Evolutionary conservation across 2,329 filamentous ascomycete species (phyloP).

Genomic region (Gliomastix tumulicola): DNA sequence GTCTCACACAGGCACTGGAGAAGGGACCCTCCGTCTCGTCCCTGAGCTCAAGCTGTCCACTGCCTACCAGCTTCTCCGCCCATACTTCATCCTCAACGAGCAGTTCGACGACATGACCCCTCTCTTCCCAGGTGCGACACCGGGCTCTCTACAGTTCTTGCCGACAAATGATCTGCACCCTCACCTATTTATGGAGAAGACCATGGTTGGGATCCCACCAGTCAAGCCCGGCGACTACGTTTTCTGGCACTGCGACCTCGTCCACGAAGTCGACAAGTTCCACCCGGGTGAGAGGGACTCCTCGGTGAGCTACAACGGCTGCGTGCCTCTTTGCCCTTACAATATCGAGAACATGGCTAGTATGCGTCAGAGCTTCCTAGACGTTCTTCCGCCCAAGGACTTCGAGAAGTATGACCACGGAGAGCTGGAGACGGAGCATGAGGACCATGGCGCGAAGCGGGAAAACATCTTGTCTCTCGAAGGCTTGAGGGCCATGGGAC

Average conservation of each 20-base stretch:
- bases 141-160: slow-evolving; percentile 65
- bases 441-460: slow-evolving; percentile 58
- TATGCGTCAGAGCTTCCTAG: slow-evolving; percentile 21
- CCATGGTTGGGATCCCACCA: slow-evolving; percentile 63
- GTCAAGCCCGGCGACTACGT: slow-evolving; percentile 73
- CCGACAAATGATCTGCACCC: slow-evolving; percentile 58
- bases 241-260: slow-evolving; percentile 76
- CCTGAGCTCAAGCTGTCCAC: slow-evolving; percentile 70
- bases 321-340: slow-evolving; percentile 70
- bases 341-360: slow-evolving; percentile 62
- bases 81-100: slow-evolving; percentile 62
- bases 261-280: slow-evolving; percentile 77
- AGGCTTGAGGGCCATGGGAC: slow-evolving; percentile 36
- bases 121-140: slow-evolving; percentile 64
- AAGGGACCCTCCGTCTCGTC: slow-evolving; percentile 79
- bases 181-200: slow-evolving; percentile 58
- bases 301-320: slow-evolving; percentile 67
- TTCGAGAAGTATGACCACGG: slow-evolving; percentile 65
- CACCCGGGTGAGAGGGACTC: slow-evolving; percentile 69
- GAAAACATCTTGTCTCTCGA: slow-evolving; percentile 24
- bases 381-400: slow-evolving; percentile 20
- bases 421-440: slow-evolving; percentile 61
- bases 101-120: slow-evolving; percentile 31
- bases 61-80: slow-evolving; percentile 73
- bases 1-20: slow-evolving; percentile 61